Conservation (phyloP, 129 eudicot species). For the Tagetes erecta region DNA sequence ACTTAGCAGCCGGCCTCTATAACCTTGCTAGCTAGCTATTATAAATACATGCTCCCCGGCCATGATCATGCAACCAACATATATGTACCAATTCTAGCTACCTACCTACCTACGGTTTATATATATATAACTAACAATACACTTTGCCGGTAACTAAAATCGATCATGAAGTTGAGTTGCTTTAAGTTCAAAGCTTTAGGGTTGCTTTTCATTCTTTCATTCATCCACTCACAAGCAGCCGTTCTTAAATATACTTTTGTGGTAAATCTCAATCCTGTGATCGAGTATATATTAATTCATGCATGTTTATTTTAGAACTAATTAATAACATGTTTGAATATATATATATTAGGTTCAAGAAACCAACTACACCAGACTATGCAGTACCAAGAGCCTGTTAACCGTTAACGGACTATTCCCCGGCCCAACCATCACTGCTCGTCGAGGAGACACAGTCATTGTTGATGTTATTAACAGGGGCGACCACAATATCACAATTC, state of each 20-base stretch:
- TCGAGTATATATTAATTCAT: neutral
- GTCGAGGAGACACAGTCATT: constrained; percentile 44
- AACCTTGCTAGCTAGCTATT: neutral
- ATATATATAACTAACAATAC: neutral
- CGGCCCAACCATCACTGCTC: constrained; percentile 49
- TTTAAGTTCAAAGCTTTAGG: constrained; percentile 21
- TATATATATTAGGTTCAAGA: constrained; percentile 36
- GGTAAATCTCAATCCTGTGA: constrained; percentile 4
- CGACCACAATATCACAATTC: constrained; percentile 51
- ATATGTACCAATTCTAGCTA: neutral
- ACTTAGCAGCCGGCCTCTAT: constrained; percentile 21
- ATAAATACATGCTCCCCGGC: constrained; percentile 29
- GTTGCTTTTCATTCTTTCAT: constrained; percentile 21
- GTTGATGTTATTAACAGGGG: constrained; percentile 47
- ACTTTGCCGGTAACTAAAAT: neutral
- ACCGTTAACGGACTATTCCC: constrained; percentile 59
- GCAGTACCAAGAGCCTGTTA: constrained; percentile 46
- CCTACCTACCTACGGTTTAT: constrained; percentile 13
- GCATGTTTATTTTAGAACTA: neutral
- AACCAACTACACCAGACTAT: constrained; percentile 45
- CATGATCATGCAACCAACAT: constrained; percentile 23
- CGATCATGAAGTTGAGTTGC: constrained; percentile 16
- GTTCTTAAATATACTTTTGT: constrained; percentile 32
- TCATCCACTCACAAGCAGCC: constrained; percentile 35
- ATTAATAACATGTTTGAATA: neutral